Evolutionary conservation across 2,329 filamentous ascomycete species (phyloP).

Genomic region (Cladosporium halotolerans): DNA sequence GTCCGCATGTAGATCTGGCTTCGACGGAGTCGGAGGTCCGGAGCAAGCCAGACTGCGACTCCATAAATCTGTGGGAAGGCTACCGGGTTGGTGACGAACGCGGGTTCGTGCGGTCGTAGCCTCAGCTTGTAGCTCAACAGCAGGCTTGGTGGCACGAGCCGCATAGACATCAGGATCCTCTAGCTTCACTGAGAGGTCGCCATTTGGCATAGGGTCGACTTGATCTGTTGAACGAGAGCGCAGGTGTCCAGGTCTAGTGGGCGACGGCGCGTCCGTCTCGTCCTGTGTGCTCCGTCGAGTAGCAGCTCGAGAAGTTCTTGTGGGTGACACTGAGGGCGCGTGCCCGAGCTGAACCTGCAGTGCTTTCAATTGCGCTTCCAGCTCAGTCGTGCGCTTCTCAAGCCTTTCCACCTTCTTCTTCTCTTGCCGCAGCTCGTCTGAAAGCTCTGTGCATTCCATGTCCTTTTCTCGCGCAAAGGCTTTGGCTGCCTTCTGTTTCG

Average conservation of each 20-base stretch:
- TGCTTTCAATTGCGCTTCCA: slow-evolving; percentile 52
- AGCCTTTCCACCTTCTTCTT: slow-evolving; percentile 58
- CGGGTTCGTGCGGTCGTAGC: background rate
- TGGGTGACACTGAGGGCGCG: background rate
- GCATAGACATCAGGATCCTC: background rate
- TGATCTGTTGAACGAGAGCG: slow-evolving; percentile 8
- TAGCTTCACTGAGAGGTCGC: background rate
- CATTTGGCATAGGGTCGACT: background rate
- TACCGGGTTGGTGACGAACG: slow-evolving; percentile 10
- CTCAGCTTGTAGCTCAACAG: background rate
- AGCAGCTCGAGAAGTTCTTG: background rate
- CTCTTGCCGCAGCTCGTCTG: slow-evolving; percentile 61
- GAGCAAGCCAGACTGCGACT: slow-evolving; percentile 18
- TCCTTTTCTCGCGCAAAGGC: slow-evolving; percentile 75
- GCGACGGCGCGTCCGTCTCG: too few species aligned
- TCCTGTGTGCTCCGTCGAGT: background rate
- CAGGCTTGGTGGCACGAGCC: background rate
- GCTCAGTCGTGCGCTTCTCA: slow-evolving; percentile 56
- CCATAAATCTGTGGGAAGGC: slow-evolving; percentile 20
- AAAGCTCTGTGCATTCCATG: slow-evolving; percentile 59
- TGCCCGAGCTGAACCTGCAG: slow-evolving; percentile 27
- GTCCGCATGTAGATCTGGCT: slow-evolving; percentile 7
- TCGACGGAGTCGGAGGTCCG: slow-evolving; percentile 9
- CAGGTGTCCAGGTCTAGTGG: background rate
- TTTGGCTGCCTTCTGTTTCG: slow-evolving; percentile 74